Percentiles rank a stretch among this genome's conserved stretches.
These are phyloP conservation scores for Scenedesmus sp. DNA, from an alignment of 163 green algal genomes.

Conservation along the genomic window DNA sequence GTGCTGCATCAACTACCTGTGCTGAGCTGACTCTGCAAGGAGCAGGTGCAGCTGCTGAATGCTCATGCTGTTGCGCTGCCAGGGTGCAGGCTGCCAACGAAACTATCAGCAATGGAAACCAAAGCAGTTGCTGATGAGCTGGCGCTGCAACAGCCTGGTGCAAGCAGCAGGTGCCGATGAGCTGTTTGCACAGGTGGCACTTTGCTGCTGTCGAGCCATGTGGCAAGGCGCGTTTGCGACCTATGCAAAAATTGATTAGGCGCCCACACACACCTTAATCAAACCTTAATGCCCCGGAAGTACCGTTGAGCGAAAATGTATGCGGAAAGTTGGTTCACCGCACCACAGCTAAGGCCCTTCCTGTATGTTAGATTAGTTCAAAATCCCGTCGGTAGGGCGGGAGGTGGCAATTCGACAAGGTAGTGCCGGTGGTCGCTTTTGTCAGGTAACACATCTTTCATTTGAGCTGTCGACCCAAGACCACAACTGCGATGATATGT, in stretches of 20 bases:
- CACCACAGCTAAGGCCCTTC: not conserved
- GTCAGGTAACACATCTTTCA: not conserved
- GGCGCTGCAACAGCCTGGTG: not conserved
- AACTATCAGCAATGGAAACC: not conserved
- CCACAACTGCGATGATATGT: too few species aligned
- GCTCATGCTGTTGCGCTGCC: not conserved
- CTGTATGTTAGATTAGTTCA: too few species aligned
- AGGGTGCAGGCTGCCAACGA: not conserved
- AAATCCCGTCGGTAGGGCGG: not conserved
- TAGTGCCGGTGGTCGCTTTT: not conserved
- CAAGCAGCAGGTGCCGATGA: not conserved
- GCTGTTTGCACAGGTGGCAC: conserved; percentile 6
- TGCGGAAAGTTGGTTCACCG: not conserved
- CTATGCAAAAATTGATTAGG: not conserved
- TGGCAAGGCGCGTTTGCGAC: not conserved
- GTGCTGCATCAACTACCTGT: not conserved
- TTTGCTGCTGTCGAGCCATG: not conserved
- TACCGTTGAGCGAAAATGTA: not conserved
- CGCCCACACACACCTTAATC: not conserved
- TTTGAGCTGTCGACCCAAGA: not conserved
- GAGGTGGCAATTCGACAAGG: not conserved
- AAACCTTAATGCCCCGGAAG: not conserved
- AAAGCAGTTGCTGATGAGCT: not conserved
- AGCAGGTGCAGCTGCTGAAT: not conserved
- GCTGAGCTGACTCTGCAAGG: not conserved